A percentile compares a stretch with the other conserved stretches of the same genome.
Evolutionary conservation across 106 monocot species (phyloP).

Genomic region (Posidonia australis): DNA sequence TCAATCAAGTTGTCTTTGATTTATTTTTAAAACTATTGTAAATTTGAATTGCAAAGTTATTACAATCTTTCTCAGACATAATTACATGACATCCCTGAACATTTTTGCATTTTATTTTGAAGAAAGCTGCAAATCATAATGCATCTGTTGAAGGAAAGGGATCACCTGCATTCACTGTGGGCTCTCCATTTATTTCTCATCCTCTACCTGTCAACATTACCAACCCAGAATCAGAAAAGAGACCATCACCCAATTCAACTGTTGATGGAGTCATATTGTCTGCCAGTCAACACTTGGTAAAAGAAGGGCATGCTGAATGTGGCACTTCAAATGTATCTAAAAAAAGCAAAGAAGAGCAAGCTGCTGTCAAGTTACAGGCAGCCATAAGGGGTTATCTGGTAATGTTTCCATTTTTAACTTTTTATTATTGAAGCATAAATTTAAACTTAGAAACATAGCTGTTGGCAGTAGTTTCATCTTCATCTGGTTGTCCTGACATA

Average conservation of each 20-base stretch:
- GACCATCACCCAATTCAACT: no score
- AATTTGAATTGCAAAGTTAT: no score
- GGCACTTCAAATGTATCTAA: no score
- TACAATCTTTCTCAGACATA: no score
- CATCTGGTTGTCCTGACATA: no score
- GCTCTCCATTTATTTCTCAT: slow-evolving; percentile 58
- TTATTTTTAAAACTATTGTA: no score
- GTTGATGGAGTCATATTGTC: no score
- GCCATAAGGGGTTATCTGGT: slow-evolving; percentile 84
- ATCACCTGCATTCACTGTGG: slow-evolving; percentile 14
- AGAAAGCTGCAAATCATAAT: slow-evolving; percentile 36
- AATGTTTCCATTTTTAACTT: slow-evolving; percentile 6
- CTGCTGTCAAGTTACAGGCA: slow-evolving; percentile 69
- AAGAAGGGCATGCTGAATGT: no score
- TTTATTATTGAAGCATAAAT: neutral
- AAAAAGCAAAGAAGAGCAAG: slow-evolving; percentile 42
- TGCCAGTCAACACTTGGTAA: no score
- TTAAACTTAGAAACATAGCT: neutral
- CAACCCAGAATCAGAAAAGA: no score
- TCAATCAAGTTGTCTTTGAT: no score
- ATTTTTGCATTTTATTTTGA: slow-evolving; percentile 2
- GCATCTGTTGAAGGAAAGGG: slow-evolving; percentile 19
- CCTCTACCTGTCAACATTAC: slow-evolving; percentile 40
- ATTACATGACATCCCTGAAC: neutral
- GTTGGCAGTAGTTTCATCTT: neutral